Conservation (phyloP, 176 grass and related monocot species). For the Saccharum officinarum region DNA sequence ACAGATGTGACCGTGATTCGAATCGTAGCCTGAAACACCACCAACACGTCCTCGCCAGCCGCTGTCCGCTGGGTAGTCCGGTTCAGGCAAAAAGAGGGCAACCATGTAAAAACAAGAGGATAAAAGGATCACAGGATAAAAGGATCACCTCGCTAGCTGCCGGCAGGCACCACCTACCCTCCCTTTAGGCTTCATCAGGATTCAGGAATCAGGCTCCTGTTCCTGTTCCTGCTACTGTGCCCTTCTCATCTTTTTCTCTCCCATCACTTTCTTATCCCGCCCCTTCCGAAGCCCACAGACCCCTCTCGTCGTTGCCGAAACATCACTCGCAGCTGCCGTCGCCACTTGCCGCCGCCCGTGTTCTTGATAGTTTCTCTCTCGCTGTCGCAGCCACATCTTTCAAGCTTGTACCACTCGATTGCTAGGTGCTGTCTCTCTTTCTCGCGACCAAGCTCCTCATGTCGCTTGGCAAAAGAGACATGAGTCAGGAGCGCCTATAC, state of each 20-base stretch:
- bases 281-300: conserved; percentile 14
- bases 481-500: conserved; percentile 59
- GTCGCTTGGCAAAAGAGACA: conserved; percentile 47
- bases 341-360: conserved; percentile 15
- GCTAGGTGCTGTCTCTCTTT: conserved; percentile 8
- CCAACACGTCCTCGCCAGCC: too few species aligned
- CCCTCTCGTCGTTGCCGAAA: not conserved
- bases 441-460: conserved; percentile 28
- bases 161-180: conserved; percentile 9
- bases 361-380: not conserved
- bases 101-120: not conserved
- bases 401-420: conserved; percentile 4
- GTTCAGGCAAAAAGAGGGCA: not conserved
- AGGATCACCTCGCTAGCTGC: not conserved
- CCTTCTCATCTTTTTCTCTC: conserved; percentile 21
- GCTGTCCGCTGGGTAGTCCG: not conserved
- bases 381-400: conserved; percentile 12
- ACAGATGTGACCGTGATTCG: not conserved
- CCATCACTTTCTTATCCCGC: conserved; percentile 28
- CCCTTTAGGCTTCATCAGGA: not conserved
- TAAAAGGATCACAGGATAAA: conserved; percentile 32
- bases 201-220: conserved; percentile 26
- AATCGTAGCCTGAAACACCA: too few species aligned
- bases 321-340: not conserved
- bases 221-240: not conserved